Evolutionary conservation across 257 asterid genomes (phyloP).

Genomic region (Solanum sejunctum): DNA sequence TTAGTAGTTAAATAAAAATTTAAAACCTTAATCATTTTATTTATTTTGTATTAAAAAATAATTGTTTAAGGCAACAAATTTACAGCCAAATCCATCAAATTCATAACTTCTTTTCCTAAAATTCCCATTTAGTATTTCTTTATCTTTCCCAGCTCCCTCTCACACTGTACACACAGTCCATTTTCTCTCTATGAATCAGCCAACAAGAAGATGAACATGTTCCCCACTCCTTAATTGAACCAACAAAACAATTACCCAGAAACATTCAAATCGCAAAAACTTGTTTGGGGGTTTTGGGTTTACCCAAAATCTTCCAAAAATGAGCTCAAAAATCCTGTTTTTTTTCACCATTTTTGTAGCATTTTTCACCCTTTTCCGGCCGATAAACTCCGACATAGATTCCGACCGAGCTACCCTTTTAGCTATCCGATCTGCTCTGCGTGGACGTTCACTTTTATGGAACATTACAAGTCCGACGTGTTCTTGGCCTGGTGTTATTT

Average conservation of each 20-base stretch:
- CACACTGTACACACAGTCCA: background rate
- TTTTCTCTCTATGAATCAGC: background rate
- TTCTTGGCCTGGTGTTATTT: slow-evolving; percentile 61
- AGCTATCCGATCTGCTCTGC: slow-evolving; percentile 58
- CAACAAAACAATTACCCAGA: background rate
- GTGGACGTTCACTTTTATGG: slow-evolving; percentile 78
- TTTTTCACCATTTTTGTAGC: background rate
- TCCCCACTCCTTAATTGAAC: background rate
- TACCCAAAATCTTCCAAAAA: background rate
- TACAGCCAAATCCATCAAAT: background rate
- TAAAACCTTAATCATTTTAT: background rate
- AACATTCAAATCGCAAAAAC: background rate
- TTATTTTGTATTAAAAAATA: background rate
- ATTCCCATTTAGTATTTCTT: background rate
- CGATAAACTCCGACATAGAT: slow-evolving; percentile 38
- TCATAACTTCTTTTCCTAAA: background rate
- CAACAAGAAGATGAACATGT: background rate
- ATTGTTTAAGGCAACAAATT: background rate
- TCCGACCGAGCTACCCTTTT: slow-evolving; percentile 76
- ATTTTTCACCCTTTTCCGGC: slow-evolving; percentile 9
- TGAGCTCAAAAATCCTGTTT: background rate
- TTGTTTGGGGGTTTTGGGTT: background rate
- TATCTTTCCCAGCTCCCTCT: background rate
- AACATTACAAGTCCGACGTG: slow-evolving; percentile 56
- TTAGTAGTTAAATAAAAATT: background rate